Evolutionary conservation across 805 yeast genomes (phyloP).

Genomic region (Helenozyma rhizophorensis): DNA sequence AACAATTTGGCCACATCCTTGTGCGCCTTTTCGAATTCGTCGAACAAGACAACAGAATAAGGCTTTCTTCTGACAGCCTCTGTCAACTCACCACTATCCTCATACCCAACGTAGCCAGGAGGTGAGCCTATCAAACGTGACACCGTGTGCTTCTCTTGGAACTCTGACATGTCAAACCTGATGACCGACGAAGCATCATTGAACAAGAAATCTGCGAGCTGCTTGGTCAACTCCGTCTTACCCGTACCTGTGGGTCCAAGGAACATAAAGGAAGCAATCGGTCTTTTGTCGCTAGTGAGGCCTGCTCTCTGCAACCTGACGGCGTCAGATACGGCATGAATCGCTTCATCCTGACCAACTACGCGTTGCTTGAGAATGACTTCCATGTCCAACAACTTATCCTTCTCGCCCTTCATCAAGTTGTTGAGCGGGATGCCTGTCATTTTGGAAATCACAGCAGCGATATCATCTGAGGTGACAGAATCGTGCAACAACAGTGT

Average conservation of each 20-base stretch:
- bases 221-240: constrained; percentile 91
- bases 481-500: constrained; percentile 71
- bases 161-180: constrained; percentile 96
- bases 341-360: constrained; percentile 95
- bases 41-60: constrained; percentile 86
- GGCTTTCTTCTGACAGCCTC: constrained; percentile 96
- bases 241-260: constrained; percentile 99
- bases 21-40: constrained; percentile 96
- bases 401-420: constrained; percentile 91
- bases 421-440: constrained; percentile 94
- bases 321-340: constrained; percentile 84
- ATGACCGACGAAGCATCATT: constrained; percentile 84
- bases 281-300: constrained; percentile 87
- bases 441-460: constrained; percentile 86
- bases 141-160: constrained; percentile 90
- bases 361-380: constrained; percentile 69
- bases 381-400: constrained; percentile 86
- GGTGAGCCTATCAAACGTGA: constrained; percentile 95
- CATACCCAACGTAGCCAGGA: constrained; percentile 96
- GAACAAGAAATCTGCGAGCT: constrained; percentile 86
- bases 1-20: constrained; percentile 89
- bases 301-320: constrained; percentile 97
- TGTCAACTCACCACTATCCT: constrained; percentile 92
- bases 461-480: constrained; percentile 91
- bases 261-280: constrained; percentile 94